Base-by-base conservation (phyloP, 352 stramenopile species). In the Phytophthora citrophthora region DNA sequence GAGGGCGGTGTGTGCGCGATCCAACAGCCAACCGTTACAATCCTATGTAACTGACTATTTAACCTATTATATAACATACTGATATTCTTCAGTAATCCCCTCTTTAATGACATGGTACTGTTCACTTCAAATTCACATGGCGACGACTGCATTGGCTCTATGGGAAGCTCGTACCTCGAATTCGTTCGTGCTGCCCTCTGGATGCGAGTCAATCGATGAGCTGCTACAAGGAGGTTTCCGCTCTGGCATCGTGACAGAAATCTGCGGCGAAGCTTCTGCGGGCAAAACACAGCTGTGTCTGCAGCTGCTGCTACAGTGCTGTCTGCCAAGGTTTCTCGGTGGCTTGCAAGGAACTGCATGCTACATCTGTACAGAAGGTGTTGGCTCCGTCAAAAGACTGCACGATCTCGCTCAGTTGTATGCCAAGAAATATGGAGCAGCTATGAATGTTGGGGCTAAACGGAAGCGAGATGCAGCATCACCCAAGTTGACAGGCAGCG, bases 211-310 rank as follows among this genome's bases (percentile, higher is more conserved):
- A 0, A 77, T 95, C 7, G 87, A 95, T 43, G 32, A 51, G 0
- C 45, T 92, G 12, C 55, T 95, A 0, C 38, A 61, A 2, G 87
- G 87, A 7, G 87, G 87, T 10, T 91, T 95, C 40, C 83, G 81
- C 9, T 81, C 64, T 13, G 85, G 85, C 2, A 55, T 94, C 5
- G 20, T 95, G 31, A 89, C 83, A 2, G 87, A 95, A 59, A 64
- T 95, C 16, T 91, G 81, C 58, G 87, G 87, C 36, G 79, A 89
- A 54, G 85, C 87, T 24, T 87, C 77, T 0, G 83, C 83, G 0
- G 87, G 87, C 44, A 95, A 95, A 70, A 94, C 87, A 29, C 87
- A 95, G 54, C 43, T 95, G 47, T 85, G 78, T 64, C 63, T 95
- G 38, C 87, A 95, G 56, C 55, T 95, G 16, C 61, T 95, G 26